phyloP scores from a whole-genome alignment of 202 grass and related monocot genomes.

The Dendrocalamus latiflorus region DNA sequence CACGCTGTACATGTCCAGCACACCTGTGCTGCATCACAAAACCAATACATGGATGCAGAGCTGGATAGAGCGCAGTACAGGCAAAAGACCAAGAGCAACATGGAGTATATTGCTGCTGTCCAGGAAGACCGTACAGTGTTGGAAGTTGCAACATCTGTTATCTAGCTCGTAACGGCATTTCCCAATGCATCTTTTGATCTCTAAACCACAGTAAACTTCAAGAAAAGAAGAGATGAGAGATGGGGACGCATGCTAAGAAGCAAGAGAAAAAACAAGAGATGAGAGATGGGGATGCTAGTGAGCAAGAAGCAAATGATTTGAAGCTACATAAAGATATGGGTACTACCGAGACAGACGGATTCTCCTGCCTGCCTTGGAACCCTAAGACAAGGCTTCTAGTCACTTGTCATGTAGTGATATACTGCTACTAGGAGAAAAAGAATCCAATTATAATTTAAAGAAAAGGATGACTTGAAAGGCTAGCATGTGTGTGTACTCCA shows the following conservation, averaged over 20 bases:
- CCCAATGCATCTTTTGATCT: constrained; percentile 1
- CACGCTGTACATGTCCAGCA: constrained; percentile 23
- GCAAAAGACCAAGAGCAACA: background rate
- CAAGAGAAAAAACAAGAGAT: background rate
- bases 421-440: background rate
- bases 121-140: background rate
- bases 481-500: constrained; percentile 18
- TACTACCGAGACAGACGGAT: background rate
- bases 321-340: constrained; percentile 21
- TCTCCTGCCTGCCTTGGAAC: constrained; percentile 38
- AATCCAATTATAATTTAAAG: background rate
- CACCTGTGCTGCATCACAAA: constrained; percentile 10
- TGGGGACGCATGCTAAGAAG: background rate
- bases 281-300: background rate
- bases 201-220: background rate
- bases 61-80: background rate
- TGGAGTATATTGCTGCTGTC: background rate
- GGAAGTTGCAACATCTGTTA: constrained; percentile 4
- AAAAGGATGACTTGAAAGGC: background rate
- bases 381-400: constrained; percentile 39
- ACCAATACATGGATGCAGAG: too few relatives aligned
- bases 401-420: constrained; percentile 19
- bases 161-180: background rate
- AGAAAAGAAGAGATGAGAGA: constrained; percentile 1
- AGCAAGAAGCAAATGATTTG: constrained; percentile 1